These are phyloP conservation scores for Moelleriella libera DNA, from an alignment of 2,329 filamentous ascomycete genomes.

Conservation along the genomic window DNA sequence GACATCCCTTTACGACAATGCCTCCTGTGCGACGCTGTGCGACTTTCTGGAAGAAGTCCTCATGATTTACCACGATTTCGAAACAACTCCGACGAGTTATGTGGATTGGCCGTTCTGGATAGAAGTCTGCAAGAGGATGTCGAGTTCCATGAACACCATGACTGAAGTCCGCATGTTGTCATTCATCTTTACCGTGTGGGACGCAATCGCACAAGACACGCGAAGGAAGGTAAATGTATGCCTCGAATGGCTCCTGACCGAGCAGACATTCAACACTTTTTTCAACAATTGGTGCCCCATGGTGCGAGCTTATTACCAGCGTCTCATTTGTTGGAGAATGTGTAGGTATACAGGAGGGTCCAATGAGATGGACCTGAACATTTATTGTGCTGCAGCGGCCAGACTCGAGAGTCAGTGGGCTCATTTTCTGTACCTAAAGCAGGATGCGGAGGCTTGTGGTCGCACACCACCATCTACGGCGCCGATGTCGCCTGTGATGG, in stretches of 20 bases:
- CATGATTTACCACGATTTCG: slow-evolving; percentile 39
- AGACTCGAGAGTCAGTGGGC: slow-evolving; percentile 63
- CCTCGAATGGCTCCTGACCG: slow-evolving; percentile 59
- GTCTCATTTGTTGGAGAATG: slow-evolving; percentile 77
- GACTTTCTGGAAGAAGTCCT: slow-evolving; percentile 80
- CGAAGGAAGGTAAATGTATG: slow-evolving; percentile 57
- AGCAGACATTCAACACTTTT: slow-evolving; percentile 61
- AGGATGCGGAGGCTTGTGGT: slow-evolving; percentile 43
- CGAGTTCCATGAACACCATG: slow-evolving; percentile 75
- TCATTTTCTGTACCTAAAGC: slow-evolving; percentile 63
- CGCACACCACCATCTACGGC: slow-evolving; percentile 54
- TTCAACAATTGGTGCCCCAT: slow-evolving; percentile 95
- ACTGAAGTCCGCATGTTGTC: slow-evolving; percentile 77
- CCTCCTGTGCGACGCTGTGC: slow-evolving; percentile 77
- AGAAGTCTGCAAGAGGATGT: slow-evolving; percentile 62
- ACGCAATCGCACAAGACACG: slow-evolving; percentile 50
- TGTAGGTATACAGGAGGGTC: slow-evolving; percentile 59
- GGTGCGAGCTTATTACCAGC: slow-evolving; percentile 88
- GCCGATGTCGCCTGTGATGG: slow-evolving; percentile 74
- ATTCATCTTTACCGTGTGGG: slow-evolving; percentile 71
- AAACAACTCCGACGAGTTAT: slow-evolving; percentile 29
- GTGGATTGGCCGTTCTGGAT: slow-evolving; percentile 80
- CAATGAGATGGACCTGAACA: slow-evolving; percentile 51
- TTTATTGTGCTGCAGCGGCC: slow-evolving; percentile 52
- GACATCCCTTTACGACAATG: slow-evolving; percentile 69